Evolutionary conservation across 2,329 filamentous ascomycete species (phyloP), one percentile per base, ranked within the genome.

Genomic region (Keithomyces neogunnii): DNA sequence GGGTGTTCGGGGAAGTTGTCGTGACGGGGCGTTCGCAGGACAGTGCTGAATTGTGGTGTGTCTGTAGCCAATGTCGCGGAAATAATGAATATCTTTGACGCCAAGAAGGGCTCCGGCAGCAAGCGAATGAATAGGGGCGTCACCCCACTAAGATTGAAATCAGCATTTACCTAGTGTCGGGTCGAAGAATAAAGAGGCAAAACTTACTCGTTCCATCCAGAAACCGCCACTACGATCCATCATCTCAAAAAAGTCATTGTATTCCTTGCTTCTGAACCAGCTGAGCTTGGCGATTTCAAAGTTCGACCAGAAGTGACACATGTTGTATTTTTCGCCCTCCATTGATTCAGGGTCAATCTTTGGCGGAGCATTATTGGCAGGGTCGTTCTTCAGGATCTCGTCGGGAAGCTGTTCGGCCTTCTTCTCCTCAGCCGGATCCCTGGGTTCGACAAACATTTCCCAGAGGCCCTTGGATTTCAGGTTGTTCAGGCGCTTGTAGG

Each of bases 261-360:
- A 99, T 65, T 90, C 88, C 72, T 96, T 92, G 75, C 91, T 96
- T 60, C 93, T 84, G 80, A 97, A 97, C 83, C 90, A 99, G 72
- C 89, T 86, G 55, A 99, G 80, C 53, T 85, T 84, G 11, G 93
- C 93, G 72, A 99, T 99, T 70, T 99, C 93, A 60, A 99, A 99
- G 69, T 99, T 99, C 69, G 90, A 96, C 93, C 93, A 99, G 76
- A 96, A 99, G 75, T 99, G 93, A 68, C 93, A 99, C 93, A 99
- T 99, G 73, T 99, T 99, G 77, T 99, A 99, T 62, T 85, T 88
- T 69, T 99, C 93, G 56, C 90, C 89, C 66, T 97, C 92, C 93
- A 99, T 99, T 42, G 85, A 81, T 64, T 97, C 91, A 0, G 86
- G 84, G 63, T 97, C 89, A 51, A 96, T 87, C 42, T 93, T 84